Conservation (phyloP, 2,329 filamentous ascomycete species). For the Gaeumannomyces sp. region DNA sequence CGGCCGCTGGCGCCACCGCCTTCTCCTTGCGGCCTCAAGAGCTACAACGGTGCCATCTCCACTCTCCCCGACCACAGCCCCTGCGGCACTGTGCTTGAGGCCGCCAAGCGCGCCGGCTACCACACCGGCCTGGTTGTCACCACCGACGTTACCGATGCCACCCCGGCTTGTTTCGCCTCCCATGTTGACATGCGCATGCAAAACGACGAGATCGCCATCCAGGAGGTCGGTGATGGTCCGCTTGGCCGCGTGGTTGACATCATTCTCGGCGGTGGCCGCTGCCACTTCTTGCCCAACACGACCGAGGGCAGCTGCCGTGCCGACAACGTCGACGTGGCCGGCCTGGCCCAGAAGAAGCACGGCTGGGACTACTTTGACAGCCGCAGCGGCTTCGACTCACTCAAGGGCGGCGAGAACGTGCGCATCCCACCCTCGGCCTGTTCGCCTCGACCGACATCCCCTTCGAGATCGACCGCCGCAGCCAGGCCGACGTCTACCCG, state of each 20-base stretch:
- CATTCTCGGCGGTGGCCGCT: constrained; percentile 87
- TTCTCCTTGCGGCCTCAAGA: constrained; percentile 91
- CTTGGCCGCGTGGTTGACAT: constrained; percentile 84
- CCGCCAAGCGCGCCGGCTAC: constrained; percentile 86
- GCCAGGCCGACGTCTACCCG: constrained; percentile 73
- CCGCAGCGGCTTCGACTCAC: constrained; percentile 67
- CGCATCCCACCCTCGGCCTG: constrained; percentile 76
- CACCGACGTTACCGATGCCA: constrained; percentile 91
- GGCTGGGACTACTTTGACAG: constrained; percentile 75
- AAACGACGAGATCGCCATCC: constrained; percentile 85
- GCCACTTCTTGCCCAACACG: constrained; percentile 83
- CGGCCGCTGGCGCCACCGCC: constrained; percentile 92
- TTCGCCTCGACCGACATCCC: constrained; percentile 80
- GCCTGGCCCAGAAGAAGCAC: constrained; percentile 64
- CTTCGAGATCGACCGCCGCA: constrained; percentile 84
- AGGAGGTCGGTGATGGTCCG: constrained; percentile 83
- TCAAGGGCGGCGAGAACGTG: constrained; percentile 60
- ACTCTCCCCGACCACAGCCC: constrained; percentile 78
- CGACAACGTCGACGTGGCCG: constrained; percentile 71
- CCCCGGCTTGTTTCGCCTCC: constrained; percentile 87
- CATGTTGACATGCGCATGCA: constrained; percentile 76
- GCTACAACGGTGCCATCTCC: constrained; percentile 94
- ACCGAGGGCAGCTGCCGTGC: constrained; percentile 73
- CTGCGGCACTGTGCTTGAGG: constrained; percentile 89
- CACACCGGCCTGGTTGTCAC: constrained; percentile 92